Base-by-base conservation (phyloP, 176 grass and related monocot species). In the Bromus sterilis region DNA sequence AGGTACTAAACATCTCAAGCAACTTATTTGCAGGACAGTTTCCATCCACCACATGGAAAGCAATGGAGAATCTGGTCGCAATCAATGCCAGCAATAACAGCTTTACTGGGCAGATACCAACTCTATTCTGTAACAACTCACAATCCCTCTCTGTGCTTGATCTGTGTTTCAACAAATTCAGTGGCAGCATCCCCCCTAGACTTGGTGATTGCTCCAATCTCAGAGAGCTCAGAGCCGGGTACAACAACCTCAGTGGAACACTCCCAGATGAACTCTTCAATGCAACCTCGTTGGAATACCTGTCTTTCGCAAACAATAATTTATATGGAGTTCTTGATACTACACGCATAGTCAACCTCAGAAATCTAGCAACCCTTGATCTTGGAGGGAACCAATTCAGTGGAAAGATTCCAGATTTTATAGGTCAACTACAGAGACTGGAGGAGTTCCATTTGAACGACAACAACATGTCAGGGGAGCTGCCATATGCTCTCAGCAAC, bases 1-100 rank as follows among this genome's bases (percentile, higher is more conserved):
- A 82, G 76, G 81, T 91, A 77, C 66, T 91, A 0, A 88, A 91
- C 15, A 77, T 91, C n/a, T 91, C 89, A 24, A 91, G 86, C 60
- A 91, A 91, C 41, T 11, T 44, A 21, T 74, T 91, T 43, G 30
- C 55, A 9, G 86, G 70, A 16, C 7, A 75, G 18, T 85, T 91
- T 29, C 78, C 63, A 20, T 40, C 62, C 60, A 11, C 41, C 43
- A 34, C 61, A 80, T 89, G 78, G 87, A 14, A 59, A 2, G 4
- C 4, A 26, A 83, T 65, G 43, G 6, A 31, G 34, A 90, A 87
- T 79, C 40, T 86, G 46, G 0, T 30, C 0, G n/a, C 60, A 2
- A 36, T 90, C 60, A 79, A 90, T 42, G 74, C 30, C 18, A 90
- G 88, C 75, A 66, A 87, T 25, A 90, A 90, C 40, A 87, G 79